These are phyloP conservation scores for Picea glauca DNA, from an alignment of 75 land plant genomes.

Conservation along the genomic window DNA sequence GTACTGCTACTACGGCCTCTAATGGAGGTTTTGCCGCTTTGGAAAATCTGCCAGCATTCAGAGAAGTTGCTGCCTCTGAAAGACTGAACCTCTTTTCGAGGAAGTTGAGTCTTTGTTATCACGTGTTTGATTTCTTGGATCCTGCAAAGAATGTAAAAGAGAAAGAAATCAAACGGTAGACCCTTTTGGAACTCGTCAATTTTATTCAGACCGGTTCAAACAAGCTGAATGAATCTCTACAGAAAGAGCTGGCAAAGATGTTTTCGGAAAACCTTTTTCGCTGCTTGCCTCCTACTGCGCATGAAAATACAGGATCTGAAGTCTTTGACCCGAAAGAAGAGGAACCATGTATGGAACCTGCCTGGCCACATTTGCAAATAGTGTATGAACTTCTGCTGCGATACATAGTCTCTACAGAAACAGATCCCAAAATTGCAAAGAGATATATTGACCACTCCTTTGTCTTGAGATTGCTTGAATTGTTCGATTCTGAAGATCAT, in stretches of 20 bases:
- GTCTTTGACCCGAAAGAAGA: constrained; percentile 53
- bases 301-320: constrained; percentile 18
- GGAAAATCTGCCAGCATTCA: constrained; percentile 25
- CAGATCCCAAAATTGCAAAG: constrained; percentile 64
- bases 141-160: constrained; percentile 32
- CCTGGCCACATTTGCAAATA: constrained; percentile 59
- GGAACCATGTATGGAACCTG: constrained; percentile 58
- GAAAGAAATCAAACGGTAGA: constrained; percentile 53
- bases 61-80: constrained; percentile 36
- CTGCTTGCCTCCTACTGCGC: constrained; percentile 33
- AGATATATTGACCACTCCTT: constrained; percentile 53
- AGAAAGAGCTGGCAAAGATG: constrained; percentile 42
- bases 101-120: constrained; percentile 49
- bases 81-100: constrained; percentile 43
- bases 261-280: constrained; percentile 47
- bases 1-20: background rate
- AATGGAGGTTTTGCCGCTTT: background rate
- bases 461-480: constrained; percentile 14
- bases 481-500: too few species aligned
- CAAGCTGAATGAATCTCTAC: constrained; percentile 33
- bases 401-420: constrained; percentile 35
- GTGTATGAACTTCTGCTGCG: constrained; percentile 57
- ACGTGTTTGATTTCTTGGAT: constrained; percentile 49
- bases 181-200: constrained; percentile 45
- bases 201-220: constrained; percentile 17